phyloP scores from a whole-genome alignment of 805 yeast species.

The Komagataella populi region DNA sequence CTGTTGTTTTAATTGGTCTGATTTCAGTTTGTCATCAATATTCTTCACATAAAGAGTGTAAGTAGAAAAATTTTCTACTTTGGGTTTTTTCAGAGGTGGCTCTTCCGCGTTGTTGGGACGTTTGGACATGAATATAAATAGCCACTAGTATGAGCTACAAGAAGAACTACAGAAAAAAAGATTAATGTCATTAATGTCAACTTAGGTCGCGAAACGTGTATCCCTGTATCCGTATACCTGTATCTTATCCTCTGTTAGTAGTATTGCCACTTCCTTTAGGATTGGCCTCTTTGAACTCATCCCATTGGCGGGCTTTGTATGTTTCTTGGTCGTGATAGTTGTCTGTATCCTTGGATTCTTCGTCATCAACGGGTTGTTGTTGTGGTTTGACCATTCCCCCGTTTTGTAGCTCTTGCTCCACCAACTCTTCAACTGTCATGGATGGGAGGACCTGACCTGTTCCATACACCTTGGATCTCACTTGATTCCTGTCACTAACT shows the following conservation, averaged over 20 bases:
- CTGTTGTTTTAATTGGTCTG: slow-evolving; percentile 30
- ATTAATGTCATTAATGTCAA: background rate
- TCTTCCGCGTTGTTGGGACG: background rate
- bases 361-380: slow-evolving; percentile 26
- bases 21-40: slow-evolving; percentile 40
- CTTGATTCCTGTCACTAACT: slow-evolving; percentile 39
- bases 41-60: slow-evolving; percentile 47
- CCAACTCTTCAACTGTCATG: slow-evolving; percentile 84
- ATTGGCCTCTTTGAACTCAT: slow-evolving; percentile 77
- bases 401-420: slow-evolving; percentile 72
- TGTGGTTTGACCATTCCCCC: slow-evolving; percentile 56
- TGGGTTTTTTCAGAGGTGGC: background rate
- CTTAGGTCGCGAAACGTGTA: background rate
- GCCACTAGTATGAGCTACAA: no score
- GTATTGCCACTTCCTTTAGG: slow-evolving; percentile 89
- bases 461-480: slow-evolving; percentile 61
- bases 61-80: background rate
- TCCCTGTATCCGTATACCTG: no score
- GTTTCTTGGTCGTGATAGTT: slow-evolving; percentile 53
- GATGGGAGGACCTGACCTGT: slow-evolving; percentile 91
- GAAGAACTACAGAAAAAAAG: background rate
- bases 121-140: background rate
- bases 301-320: slow-evolving; percentile 77
- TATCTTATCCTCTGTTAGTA: slow-evolving; percentile 53
- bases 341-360: slow-evolving; percentile 39